phyloP scores from a whole-genome alignment of 129 eudicot species.

The Tagetes erecta region DNA sequence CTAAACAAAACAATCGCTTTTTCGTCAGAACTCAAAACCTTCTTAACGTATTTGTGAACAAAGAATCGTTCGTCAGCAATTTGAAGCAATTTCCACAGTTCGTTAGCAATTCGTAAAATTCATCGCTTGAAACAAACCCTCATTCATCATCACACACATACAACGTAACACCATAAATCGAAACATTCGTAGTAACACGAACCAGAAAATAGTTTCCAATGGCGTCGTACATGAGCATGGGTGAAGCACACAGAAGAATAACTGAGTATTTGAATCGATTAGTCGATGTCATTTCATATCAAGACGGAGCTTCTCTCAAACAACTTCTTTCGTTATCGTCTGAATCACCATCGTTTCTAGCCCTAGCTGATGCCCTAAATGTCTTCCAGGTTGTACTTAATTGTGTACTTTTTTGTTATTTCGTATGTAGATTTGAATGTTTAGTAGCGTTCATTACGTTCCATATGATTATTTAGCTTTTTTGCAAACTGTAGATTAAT shows the following conservation, averaged over 20 bases:
- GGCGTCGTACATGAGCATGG: constrained; percentile 85
- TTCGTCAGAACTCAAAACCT: neutral
- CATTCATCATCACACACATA: neutral
- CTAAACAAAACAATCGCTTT: neutral
- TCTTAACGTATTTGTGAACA: neutral
- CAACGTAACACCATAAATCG: neutral
- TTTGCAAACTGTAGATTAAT: neutral
- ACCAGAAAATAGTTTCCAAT: neutral
- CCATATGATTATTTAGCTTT: neutral
- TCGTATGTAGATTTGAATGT: neutral
- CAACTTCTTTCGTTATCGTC: constrained; percentile 78
- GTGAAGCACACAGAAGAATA: constrained; percentile 86
- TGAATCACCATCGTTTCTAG: constrained; percentile 56
- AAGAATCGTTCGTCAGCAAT: neutral
- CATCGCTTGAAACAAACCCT: constrained; percentile 19
- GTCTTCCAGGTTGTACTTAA: constrained; percentile 57
- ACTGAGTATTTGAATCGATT: constrained; percentile 72
- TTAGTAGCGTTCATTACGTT: neutral
- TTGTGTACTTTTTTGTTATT: neutral
- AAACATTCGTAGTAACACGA: neutral
- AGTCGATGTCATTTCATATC: constrained; percentile 78
- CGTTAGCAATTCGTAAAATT: neutral
- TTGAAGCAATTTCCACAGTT: neutral
- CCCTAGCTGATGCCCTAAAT: constrained; percentile 87
- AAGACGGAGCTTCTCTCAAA: constrained; percentile 71